Conservation (phyloP, 2,329 filamentous ascomycete genomes). For the Sporothrix schenckii region DNA sequence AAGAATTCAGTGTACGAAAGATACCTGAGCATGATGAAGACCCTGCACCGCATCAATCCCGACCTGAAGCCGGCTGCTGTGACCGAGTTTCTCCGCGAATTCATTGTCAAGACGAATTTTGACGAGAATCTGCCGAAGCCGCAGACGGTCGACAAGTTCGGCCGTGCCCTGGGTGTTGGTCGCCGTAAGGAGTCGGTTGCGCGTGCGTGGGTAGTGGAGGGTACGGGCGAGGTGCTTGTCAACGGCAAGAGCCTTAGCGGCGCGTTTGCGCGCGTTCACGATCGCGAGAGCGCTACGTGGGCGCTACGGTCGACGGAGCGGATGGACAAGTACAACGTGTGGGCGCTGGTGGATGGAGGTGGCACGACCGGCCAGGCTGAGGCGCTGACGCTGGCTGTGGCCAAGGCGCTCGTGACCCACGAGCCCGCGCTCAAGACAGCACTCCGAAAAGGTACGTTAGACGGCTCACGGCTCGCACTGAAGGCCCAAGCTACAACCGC, state of each 20-base stretch:
- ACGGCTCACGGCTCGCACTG: background rate
- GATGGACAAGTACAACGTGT: constrained; percentile 96
- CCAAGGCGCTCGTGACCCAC: constrained; percentile 84
- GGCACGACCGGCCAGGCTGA: constrained; percentile 95
- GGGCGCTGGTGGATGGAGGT: constrained; percentile 80
- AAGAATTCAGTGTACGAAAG: constrained; percentile 77
- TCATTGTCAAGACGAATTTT: constrained; percentile 71
- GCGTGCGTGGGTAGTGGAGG: constrained; percentile 86
- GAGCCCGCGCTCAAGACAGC: constrained; percentile 89
- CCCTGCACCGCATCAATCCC: constrained; percentile 84
- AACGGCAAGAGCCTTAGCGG: constrained; percentile 86
- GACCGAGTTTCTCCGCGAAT: constrained; percentile 63
- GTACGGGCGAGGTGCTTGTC: constrained; percentile 83
- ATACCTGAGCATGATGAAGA: constrained; percentile 74
- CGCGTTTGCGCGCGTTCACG: constrained; percentile 84
- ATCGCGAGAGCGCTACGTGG: constrained; percentile 94
- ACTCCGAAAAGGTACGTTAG: constrained; percentile 74
- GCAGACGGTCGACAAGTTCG: constrained; percentile 72
- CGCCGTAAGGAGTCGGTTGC: constrained; percentile 86
- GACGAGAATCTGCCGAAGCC: constrained; percentile 65
- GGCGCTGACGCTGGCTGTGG: constrained; percentile 85
- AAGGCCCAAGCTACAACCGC: too few relatives aligned
- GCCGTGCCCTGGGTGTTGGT: constrained; percentile 78
- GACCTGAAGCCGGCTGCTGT: constrained; percentile 73
- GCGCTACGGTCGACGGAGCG: constrained; percentile 79